phyloP scores from a whole-genome alignment of 768 basidiomycete species.

The Boletus rubroflammeus region DNA sequence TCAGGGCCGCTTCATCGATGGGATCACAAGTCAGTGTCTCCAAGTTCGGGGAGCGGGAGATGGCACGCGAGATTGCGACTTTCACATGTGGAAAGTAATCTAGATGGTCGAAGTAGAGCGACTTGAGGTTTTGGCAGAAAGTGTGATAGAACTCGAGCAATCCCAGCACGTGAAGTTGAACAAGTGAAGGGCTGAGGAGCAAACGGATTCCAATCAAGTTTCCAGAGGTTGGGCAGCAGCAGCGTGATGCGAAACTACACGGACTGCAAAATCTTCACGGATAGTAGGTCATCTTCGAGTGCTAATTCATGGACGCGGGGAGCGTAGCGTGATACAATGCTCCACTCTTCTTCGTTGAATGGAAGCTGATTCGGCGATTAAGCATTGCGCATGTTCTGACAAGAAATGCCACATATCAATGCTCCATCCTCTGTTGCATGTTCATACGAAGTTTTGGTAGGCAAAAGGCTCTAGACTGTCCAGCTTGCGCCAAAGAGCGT shows the following conservation, averaged over 20 bases:
- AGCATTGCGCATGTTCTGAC: background rate
- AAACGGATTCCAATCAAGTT: conserved; percentile 1
- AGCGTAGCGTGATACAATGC: conserved; percentile 1
- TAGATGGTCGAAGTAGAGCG: background rate
- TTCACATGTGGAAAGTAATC: background rate
- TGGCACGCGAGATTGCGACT: conserved; percentile 1
- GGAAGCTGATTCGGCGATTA: background rate
- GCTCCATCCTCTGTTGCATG: background rate
- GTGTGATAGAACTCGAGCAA: conserved; percentile 4
- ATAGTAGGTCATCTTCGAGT: background rate
- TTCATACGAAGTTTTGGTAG: background rate
- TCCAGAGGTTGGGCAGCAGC: conserved; percentile 11
- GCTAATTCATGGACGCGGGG: conserved; percentile 7
- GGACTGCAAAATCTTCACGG: conserved; percentile 1
- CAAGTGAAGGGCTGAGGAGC: conserved; percentile 9
- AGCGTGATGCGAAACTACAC: background rate
- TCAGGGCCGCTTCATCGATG: conserved; percentile 1
- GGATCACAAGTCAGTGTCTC: background rate
- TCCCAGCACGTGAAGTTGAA: background rate
- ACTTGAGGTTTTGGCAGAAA: conserved; percentile 8
- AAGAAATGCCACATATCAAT: background rate
- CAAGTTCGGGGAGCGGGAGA: conserved; percentile 1
- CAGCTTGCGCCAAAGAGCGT: conserved; percentile 14
- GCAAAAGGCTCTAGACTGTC: conserved; percentile 8
- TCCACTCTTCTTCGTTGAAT: conserved; percentile 5